Evolutionary conservation across 805 yeast genomes (phyloP).

Genomic region (Metschnikowia vanudenii): DNA sequence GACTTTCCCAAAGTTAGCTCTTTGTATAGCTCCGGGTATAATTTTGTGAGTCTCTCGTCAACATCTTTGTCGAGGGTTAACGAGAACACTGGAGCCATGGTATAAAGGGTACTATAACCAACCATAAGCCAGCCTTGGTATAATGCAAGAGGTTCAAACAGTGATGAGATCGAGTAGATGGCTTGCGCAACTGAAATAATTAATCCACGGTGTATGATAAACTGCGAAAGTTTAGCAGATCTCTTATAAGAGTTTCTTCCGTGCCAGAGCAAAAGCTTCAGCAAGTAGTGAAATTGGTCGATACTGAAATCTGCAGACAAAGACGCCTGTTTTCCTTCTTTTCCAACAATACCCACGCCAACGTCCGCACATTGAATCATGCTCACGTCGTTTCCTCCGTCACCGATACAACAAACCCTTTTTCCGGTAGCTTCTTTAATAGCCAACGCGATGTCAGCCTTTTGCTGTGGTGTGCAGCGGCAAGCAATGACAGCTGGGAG

Average conservation of each 20-base stretch:
- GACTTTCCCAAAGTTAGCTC: constrained; percentile 89
- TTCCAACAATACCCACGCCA: constrained; percentile 98
- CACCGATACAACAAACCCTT: constrained; percentile 97
- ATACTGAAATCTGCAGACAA: constrained; percentile 96
- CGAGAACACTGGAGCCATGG: constrained; percentile 98
- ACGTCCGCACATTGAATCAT: constrained; percentile 99
- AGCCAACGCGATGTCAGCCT: constrained; percentile 87
- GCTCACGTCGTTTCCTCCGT: constrained; percentile 98
- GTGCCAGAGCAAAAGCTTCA: constrained; percentile 91
- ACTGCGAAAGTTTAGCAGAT: constrained; percentile 92
- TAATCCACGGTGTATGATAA: constrained; percentile 94
- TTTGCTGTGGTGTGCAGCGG: constrained; percentile 97
- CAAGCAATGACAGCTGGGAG: constrained; percentile 97
- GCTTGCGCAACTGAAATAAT: constrained; percentile 94
- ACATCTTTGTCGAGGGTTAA: constrained; percentile 89
- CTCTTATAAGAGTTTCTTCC: constrained; percentile 96
- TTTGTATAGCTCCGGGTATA: constrained; percentile 92
- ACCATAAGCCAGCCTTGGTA: constrained; percentile 98
- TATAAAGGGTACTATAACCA: constrained; percentile 94
- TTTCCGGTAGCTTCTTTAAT: constrained; percentile 80
- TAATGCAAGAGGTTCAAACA: constrained; percentile 90
- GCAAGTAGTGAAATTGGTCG: constrained; percentile 84
- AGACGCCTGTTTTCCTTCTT: constrained; percentile 97
- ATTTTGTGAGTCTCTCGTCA: constrained; percentile 79
- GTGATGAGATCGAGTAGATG: constrained; percentile 80